Base-by-base conservation (phyloP, 441 rosid genomes). In the Macaranga tanarius region DNA sequence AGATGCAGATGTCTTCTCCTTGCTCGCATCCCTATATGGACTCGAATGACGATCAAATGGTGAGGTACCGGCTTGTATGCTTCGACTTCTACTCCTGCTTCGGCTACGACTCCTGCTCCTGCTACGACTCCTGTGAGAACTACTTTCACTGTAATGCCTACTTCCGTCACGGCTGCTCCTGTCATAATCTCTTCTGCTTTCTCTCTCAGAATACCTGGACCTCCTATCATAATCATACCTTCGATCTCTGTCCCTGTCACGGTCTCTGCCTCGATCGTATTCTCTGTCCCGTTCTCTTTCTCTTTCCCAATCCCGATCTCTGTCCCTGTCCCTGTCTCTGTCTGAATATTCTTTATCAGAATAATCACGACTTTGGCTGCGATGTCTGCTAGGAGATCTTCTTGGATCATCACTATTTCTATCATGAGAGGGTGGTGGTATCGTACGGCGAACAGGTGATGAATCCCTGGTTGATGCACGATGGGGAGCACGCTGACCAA, bases 401-500 rank as follows among this genome's bases (percentile, higher is more conserved):
- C 80, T 80, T 22, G 75, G 59, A 73, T 85, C 92, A 66, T 88
- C 95, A 60, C 78, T 76, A 20, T 76, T 79, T 79, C 85, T 86
- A 40, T 91, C 97, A 75, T 78, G 82, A 31, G 88, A 58, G 31
- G 92, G 79, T 7, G 89, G 88, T 10, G 92, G 95, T 34, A 84
- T 20, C 19, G 93, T 89, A 62, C 99, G 96, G 12, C 97, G 95
- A 73, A 95, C 90, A 34, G 99, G 99, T 12, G 99, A 95, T 3
- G 97, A 95, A 79, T 92, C 98, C 83, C 99, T 85, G 57, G 99
- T 95, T 47, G 99, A 95, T 56, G 99, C 99, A 69, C 98, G 97
- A 67, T 95, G 99, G 13, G 99, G 99, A 67, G 99, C 99, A 57
- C 98, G 98, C 86, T 95, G 99, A 60, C 99, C 98, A 76, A 95